Conservation (phyloP, 495 filamentous ascomycete species). For the Aspergillus haitiensis region DNA sequence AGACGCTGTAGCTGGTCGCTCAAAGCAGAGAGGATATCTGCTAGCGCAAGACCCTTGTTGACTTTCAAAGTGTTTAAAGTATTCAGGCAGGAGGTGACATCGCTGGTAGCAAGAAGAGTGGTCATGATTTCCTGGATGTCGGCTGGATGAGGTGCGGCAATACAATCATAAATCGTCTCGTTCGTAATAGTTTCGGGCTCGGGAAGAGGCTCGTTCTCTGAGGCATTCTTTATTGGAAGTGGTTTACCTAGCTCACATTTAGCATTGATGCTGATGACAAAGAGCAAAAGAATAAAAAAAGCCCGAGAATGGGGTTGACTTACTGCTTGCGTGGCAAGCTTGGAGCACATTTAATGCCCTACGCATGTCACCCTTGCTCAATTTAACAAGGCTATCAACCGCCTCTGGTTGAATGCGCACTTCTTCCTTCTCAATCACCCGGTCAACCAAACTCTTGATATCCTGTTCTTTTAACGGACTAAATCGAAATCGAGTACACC, state of each 20-base stretch:
- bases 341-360: slow-evolving; percentile 93
- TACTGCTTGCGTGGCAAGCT: slow-evolving; percentile 92
- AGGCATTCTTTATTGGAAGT: slow-evolving; percentile 61
- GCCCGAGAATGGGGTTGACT: slow-evolving; percentile 20
- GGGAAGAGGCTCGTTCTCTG: slow-evolving; percentile 54
- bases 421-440: slow-evolving; percentile 83
- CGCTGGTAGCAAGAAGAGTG: slow-evolving; percentile 77
- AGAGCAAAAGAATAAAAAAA: neutral
- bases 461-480: slow-evolving; percentile 86
- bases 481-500: slow-evolving; percentile 95
- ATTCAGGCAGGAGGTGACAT: slow-evolving; percentile 81
- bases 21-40: slow-evolving; percentile 86
- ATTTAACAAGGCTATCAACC: slow-evolving; percentile 71
- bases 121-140: slow-evolving; percentile 83
- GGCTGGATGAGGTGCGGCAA: slow-evolving; percentile 88
- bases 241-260: slow-evolving; percentile 56
- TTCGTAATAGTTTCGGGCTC: slow-evolving; percentile 81
- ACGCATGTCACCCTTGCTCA: slow-evolving; percentile 96
- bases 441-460: slow-evolving; percentile 79
- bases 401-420: slow-evolving; percentile 82
- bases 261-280: neutral
- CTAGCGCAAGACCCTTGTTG: slow-evolving; percentile 84
- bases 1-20: slow-evolving; percentile 77
- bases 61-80: slow-evolving; percentile 85
- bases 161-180: slow-evolving; percentile 93